These are phyloP conservation scores for Seminavis robusta DNA, from an alignment of 108 stramenopile genomes.

Conservation along the genomic window DNA sequence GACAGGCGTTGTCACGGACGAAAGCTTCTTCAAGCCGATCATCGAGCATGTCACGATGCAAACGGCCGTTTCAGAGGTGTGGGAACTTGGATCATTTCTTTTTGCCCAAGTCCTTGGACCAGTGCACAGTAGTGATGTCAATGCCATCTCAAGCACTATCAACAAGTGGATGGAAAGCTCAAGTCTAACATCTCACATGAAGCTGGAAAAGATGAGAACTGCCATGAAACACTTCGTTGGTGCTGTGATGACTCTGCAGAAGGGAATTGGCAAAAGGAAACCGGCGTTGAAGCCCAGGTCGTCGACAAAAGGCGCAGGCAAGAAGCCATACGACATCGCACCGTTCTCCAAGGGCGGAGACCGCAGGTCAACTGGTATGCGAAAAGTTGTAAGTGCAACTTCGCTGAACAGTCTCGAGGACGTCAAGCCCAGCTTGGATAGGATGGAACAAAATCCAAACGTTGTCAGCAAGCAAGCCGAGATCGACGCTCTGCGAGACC, in stretches of 20 bases:
- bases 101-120: slow-evolving; percentile 77
- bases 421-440: slow-evolving; percentile 13
- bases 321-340: neutral
- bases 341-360: slow-evolving; percentile 11
- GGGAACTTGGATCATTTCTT: slow-evolving; percentile 90
- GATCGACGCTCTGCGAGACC: slow-evolving; percentile 90
- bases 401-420: slow-evolving; percentile 46
- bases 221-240: slow-evolving; percentile 56
- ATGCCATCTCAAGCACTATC: slow-evolving; percentile 58
- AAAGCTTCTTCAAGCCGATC: slow-evolving; percentile 81
- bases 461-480: slow-evolving; percentile 9
- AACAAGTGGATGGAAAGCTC: slow-evolving; percentile 80
- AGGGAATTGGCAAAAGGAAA: slow-evolving; percentile 75
- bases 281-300: slow-evolving; percentile 47
- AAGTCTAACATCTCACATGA: slow-evolving; percentile 47
- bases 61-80: slow-evolving; percentile 93
- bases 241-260: slow-evolving; percentile 62
- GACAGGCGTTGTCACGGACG: slow-evolving; percentile 51
- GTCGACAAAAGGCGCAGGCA: slow-evolving; percentile 18
- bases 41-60: slow-evolving; percentile 81
- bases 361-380: slow-evolving; percentile 27
- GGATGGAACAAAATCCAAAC: slow-evolving; percentile 18
- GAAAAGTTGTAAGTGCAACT: slow-evolving; percentile 64
- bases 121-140: slow-evolving; percentile 78
- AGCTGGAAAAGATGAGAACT: slow-evolving; percentile 57